Percentiles rank a stretch among this genome's conserved stretches.
These are phyloP conservation scores for Plasmodium cynomolgi DNA, from an alignment of 169 alveolate species.

Conservation along the genomic window DNA sequence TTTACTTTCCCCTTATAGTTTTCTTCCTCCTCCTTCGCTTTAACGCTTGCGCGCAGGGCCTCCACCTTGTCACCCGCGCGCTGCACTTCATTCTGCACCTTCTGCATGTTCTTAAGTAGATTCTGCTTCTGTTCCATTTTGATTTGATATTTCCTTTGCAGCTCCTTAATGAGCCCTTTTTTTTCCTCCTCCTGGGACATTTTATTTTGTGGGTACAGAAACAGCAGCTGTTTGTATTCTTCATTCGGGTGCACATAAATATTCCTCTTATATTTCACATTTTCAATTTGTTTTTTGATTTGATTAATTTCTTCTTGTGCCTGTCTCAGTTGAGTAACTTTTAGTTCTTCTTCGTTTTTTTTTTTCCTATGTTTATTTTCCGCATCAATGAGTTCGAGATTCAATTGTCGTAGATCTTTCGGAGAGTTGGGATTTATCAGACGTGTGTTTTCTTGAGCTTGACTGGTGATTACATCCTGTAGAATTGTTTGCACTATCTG, in stretches of 20 bases:
- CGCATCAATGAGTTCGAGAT: neutral
- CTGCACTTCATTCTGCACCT: neutral
- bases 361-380: neutral
- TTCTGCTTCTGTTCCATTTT: neutral
- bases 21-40: neutral
- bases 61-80: neutral
- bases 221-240: neutral
- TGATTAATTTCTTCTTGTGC: neutral
- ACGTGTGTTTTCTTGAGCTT: no score
- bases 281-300: neutral
- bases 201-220: neutral
- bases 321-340: neutral
- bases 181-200: neutral
- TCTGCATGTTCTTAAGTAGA: neutral
- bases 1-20: neutral
- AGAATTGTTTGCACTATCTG: neutral
- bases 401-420: neutral
- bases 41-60: neutral
- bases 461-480: neutral
- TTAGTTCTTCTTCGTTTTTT: neutral
- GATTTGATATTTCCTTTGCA: neutral
- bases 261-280: neutral
- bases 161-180: neutral
- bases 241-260: neutral
- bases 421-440: neutral